A percentile compares a stretch with the other conserved stretches of the same genome.
These are phyloP conservation scores for Colletotrichum simmondsii DNA, from an alignment of 2,329 filamentous ascomycete genomes.

Conservation along the genomic window DNA sequence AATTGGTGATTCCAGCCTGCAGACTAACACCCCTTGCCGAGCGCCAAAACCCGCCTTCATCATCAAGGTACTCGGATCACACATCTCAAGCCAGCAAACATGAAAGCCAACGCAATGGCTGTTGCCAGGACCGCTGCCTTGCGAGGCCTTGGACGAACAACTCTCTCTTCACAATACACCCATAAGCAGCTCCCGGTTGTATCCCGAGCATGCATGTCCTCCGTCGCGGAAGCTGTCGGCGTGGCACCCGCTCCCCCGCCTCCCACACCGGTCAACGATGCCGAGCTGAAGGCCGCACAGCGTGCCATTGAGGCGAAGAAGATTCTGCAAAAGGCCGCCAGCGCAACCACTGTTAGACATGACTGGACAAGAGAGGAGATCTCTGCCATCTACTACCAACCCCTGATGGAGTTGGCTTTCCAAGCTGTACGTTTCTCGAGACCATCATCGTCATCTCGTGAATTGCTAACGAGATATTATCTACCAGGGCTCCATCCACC, in stretches of 20 bases:
- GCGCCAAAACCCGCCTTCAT: not conserved
- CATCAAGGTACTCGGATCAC: not conserved
- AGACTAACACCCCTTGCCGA: not conserved
- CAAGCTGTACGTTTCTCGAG: conserved; percentile 68
- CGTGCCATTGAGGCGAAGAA: conserved; percentile 33
- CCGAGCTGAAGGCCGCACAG: conserved; percentile 8
- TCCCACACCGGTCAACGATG: conserved; percentile 1
- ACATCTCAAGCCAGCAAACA: not conserved
- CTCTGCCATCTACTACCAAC: conserved; percentile 82
- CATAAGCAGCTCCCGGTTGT: not conserved
- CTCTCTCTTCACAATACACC: not conserved
- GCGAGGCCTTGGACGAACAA: conserved; percentile 1
- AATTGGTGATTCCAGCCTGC: not conserved
- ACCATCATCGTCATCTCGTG: conserved; percentile 3
- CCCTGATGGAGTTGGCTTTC: conserved; percentile 81
- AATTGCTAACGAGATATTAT: not conserved
- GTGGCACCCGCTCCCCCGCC: conserved; percentile 28
- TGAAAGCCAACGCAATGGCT: conserved; percentile 10
- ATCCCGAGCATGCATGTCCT: conserved; percentile 24
- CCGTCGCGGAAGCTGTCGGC: conserved; percentile 20
- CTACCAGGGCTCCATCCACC: conserved; percentile 78
- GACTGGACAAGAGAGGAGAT: conserved; percentile 88
- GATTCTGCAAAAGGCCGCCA: conserved; percentile 63
- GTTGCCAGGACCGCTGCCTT: conserved; percentile 6
- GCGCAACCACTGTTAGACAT: conserved; percentile 70